Evolutionary conservation across 345 rosid genomes (phyloP), one percentile per base, ranked within the genome.

Genomic region (Carallia pectinifolia): DNA sequence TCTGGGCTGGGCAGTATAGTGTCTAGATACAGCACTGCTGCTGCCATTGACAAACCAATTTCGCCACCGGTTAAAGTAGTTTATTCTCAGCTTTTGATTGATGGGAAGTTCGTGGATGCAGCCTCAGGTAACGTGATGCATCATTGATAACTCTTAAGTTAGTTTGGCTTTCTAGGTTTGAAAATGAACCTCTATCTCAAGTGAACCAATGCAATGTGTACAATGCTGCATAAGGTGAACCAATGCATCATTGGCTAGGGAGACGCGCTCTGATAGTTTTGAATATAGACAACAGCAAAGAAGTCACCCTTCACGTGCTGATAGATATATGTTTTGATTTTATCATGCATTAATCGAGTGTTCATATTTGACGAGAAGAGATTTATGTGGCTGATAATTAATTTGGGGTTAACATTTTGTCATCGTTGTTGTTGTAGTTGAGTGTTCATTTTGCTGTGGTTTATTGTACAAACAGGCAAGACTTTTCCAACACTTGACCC

Each of bases 401-500:
- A 4, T 5, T 13, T 40, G 27, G 9, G 30, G 31, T 19, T 44
- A 65, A 19, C 53, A 70, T 70, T 27, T 38, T n/a, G 18, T 33
- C 29, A 15, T 23, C 23, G 23, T 62, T 27, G 3, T 50, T 23
- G 1, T 37, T 36, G 60, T 27, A 44, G 15, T 47, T 58, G 58
- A 2, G 13, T 47, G 4, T 64, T 10, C 53, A 19, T 72, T 65
- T 30, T 36, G 27, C 33, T 23, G 66, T 31, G 6, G n/a, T 53
- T 6, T 30, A 13, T 9, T 33, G 4, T 34, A 15, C 18, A 9
- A 66, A 33, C 72, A 88, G 92, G 93, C 31, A 86, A 76, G 84
- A 89, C 99, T 19, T 95, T 95, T 61, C 88, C 95, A 18, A 92
- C 97, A 15, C 65, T 80, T 74, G 99, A 95, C 74, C 99, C 99